phyloP scores from a whole-genome alignment of 306 rosid species.

The Cicer chorassanicum region DNA sequence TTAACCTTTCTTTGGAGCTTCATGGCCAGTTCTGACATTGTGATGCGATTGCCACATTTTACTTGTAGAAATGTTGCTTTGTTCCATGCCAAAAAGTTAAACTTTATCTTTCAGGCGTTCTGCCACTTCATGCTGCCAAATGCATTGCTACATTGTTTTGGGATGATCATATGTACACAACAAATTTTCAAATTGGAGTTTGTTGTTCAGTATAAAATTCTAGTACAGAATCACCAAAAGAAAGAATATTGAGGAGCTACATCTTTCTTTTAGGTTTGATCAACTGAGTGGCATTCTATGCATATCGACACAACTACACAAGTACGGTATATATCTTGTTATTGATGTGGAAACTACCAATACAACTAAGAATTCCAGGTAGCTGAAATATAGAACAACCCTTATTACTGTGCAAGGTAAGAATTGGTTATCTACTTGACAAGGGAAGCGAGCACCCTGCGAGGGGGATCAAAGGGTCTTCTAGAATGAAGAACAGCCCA shows the following conservation, averaged over 20 bases:
- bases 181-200: not conserved
- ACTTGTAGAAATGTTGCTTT: not conserved
- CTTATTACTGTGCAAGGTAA: not conserved
- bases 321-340: not conserved
- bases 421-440: slow-evolving; percentile 41
- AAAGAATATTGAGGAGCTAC: not conserved
- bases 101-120: not conserved
- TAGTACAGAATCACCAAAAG: not conserved
- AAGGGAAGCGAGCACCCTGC: slow-evolving; percentile 51
- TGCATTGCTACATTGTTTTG: not conserved
- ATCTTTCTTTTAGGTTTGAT: not conserved
- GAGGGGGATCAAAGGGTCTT: slow-evolving; percentile 73
- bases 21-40: not conserved
- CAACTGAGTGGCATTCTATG: not conserved
- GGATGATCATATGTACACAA: not conserved
- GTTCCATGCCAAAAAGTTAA: not conserved
- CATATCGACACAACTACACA: not conserved
- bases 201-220: not conserved
- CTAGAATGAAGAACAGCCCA: slow-evolving; percentile 86
- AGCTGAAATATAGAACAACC: slow-evolving; percentile 8
- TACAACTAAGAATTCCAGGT: not conserved
- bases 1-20: not conserved
- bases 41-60: not conserved
- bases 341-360: not conserved
- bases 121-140: slow-evolving; percentile 4